Evolutionary conservation across 257 asterid genomes (phyloP), one percentile per base, ranked within the genome.

Genomic region (Paulownia fortunei): DNA sequence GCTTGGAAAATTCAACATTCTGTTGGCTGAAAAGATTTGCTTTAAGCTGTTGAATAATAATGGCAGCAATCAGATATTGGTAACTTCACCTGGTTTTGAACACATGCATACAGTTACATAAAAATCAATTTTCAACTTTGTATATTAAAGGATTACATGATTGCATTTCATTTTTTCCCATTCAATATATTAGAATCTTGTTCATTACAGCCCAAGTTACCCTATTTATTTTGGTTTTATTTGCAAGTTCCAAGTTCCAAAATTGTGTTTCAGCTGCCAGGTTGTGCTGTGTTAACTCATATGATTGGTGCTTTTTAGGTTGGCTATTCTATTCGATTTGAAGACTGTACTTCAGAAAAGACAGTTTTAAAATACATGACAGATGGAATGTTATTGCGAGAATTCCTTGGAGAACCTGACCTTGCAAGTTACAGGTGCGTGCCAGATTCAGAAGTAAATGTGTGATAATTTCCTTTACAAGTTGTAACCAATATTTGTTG

Each of bases 321-420:
- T 74, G 97, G 99, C 19, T 95, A 95, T 77, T 93, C 99, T 16
- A 92, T 95, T 70, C 97, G 98, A 27, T 95, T 95, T 80, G 98
- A 95, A 78, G 99, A 95, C 79, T 93, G 98, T 75, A 95, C 98
- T 4, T 93, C 96, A 24, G 96, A 95, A 4, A 90, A 89, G 86
- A 95, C 98, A 2, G 66, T 95, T 77, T n/a, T 95, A 65, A 93
- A 95, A 54, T 95, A 95, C 71, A 93, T 92, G 99, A 93, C 98
- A 0, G 98, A 95, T 77, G 99, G 99, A 51, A 95, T 92, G 97
- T 63, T 95, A 66, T 72, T 95, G 81, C 88, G 97, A 44, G 99
- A 93, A 76, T 95, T 95, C 84, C 96, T 92, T 30, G 92, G 98
- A 49, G 99, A 95, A 84, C 97, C 97, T 72, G 99, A 92, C 85